These are phyloP conservation scores for Eucalyptus dawsonii DNA, from an alignment of 345 rosid species.

Conservation along the genomic window DNA sequence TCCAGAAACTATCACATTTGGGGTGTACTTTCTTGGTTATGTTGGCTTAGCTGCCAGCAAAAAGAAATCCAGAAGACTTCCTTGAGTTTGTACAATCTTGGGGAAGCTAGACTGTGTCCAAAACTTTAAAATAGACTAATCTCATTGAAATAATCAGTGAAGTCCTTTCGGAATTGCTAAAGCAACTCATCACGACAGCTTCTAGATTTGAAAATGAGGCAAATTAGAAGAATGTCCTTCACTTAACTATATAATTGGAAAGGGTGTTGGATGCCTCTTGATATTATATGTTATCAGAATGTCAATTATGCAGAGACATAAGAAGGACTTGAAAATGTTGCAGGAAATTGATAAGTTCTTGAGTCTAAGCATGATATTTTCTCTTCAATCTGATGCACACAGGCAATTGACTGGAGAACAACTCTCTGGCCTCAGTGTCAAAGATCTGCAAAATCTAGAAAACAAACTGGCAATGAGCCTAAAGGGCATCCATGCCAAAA, in stretches of 20 bases:
- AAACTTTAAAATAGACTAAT: neutral
- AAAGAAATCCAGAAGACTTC: neutral
- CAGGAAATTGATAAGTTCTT: neutral
- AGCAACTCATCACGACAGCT: neutral
- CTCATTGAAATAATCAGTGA: neutral
- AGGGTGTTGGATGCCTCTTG: neutral
- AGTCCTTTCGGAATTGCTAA: neutral
- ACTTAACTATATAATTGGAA: neutral
- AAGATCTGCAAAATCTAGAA: conserved; percentile 50
- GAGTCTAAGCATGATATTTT: neutral
- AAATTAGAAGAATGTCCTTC: neutral
- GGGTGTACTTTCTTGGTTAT: neutral
- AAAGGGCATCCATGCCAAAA: conserved; percentile 38
- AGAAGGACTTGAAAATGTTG: neutral
- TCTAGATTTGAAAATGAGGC: neutral
- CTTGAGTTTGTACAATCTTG: neutral
- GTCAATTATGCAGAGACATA: neutral
- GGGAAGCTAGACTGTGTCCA: neutral
- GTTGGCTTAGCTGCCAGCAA: neutral
- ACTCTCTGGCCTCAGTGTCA: conserved; percentile 42
- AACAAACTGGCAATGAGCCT: conserved; percentile 45
- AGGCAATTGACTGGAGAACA: conserved; percentile 80
- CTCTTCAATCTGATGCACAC: neutral
- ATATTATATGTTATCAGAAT: neutral
- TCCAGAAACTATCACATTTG: neutral